phyloP scores from a whole-genome alignment of 768 basidiomycete genomes.

The Boletus rubescentipes region DNA sequence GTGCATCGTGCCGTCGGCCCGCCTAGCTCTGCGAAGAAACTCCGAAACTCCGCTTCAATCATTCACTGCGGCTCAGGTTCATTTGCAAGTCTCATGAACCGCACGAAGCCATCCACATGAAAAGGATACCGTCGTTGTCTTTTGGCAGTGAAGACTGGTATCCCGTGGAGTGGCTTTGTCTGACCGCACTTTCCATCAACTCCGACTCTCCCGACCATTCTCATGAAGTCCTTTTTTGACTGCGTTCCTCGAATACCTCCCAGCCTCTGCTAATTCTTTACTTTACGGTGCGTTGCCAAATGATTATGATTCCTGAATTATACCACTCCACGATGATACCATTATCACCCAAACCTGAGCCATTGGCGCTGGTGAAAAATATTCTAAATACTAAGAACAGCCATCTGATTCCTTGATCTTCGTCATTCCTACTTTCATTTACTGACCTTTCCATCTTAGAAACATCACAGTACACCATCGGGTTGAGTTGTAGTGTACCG shows the following conservation, averaged over 20 bases:
- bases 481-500: neutral
- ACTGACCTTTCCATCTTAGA: slow-evolving; percentile 17
- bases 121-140: no score
- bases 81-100: no score
- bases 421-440: neutral
- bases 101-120: no score
- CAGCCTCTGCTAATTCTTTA: neutral
- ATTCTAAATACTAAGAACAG: slow-evolving; percentile 34
- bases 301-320: neutral
- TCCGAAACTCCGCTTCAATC: no score
- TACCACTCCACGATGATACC: slow-evolving; percentile 19
- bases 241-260: no score
- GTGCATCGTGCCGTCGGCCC: no score
- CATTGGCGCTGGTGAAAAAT: slow-evolving; percentile 33
- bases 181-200: no score
- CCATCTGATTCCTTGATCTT: slow-evolving; percentile 27
- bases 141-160: no score
- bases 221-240: no score
- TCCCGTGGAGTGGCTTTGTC: no score
- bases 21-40: no score
- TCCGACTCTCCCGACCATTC: neutral
- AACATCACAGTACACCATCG: neutral
- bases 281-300: slow-evolving; percentile 8
- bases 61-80: no score
- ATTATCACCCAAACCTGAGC: slow-evolving; percentile 29